phyloP scores from a whole-genome alignment of 257 asterid genomes.

The Cordia subcordata region DNA sequence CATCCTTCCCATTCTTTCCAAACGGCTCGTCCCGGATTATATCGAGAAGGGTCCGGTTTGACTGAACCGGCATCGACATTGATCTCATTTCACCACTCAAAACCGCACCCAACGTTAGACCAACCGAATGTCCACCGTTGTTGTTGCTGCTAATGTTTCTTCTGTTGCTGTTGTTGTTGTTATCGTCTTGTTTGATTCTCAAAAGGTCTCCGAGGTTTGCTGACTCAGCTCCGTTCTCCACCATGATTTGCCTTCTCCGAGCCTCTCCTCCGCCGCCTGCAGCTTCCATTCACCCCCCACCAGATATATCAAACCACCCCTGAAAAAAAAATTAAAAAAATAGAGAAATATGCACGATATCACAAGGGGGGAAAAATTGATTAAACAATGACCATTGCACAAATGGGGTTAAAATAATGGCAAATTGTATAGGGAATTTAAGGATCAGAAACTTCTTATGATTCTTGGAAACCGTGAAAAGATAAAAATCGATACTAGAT shows the following conservation, averaged over 20 bases:
- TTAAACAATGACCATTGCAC: too few species aligned
- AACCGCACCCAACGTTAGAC: conserved; percentile 17
- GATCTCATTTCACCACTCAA: conserved; percentile 17
- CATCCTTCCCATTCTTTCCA: conserved; percentile 12
- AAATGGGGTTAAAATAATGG: too few species aligned
- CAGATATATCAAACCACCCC: background rate
- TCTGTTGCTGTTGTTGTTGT: background rate
- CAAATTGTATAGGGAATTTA: background rate
- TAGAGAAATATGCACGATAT: too few species aligned
- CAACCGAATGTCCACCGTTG: background rate
- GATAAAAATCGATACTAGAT: too few species aligned
- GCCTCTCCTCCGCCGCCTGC: background rate
- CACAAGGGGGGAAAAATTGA: too few species aligned
- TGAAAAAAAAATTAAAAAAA: background rate
- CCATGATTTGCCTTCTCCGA: background rate
- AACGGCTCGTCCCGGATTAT: conserved; percentile 61
- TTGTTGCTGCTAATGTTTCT: background rate
- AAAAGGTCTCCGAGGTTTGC: background rate
- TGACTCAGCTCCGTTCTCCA: background rate
- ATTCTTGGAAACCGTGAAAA: background rate
- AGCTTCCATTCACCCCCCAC: background rate
- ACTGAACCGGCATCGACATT: conserved; percentile 7
- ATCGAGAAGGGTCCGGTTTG: conserved; percentile 52
- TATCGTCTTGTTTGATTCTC: conserved; percentile 1
- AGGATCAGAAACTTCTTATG: background rate